Percentiles rank a stretch among this genome's conserved stretches.
Evolutionary conservation across 2,329 filamentous ascomycete species (phyloP).

Genomic region (Arthrobotrys sinensis): DNA sequence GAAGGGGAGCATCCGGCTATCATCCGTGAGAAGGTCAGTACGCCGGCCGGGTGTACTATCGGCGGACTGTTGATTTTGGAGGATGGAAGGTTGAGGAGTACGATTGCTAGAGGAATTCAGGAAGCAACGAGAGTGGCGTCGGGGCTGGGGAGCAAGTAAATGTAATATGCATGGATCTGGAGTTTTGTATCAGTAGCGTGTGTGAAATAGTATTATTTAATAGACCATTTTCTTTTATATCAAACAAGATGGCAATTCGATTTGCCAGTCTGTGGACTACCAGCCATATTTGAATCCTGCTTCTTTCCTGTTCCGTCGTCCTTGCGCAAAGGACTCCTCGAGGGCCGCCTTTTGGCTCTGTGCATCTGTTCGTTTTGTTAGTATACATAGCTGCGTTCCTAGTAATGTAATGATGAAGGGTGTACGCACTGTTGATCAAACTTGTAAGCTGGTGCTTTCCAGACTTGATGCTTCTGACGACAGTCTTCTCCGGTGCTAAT

Average conservation of each 20-base stretch:
- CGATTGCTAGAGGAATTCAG: conserved; percentile 68
- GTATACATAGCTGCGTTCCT: conserved; percentile 8
- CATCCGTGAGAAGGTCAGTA: conserved; percentile 81
- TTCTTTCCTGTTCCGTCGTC: conserved; percentile 65
- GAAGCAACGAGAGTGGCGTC: conserved; percentile 70
- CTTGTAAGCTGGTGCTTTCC: conserved; percentile 78
- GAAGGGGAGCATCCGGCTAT: conserved; percentile 81
- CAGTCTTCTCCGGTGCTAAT: conserved; percentile 72
- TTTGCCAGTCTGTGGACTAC: conserved; percentile 51
- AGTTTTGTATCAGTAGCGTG: conserved; percentile 29
- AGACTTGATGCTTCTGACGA: conserved; percentile 76
- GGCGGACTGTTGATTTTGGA: conserved; percentile 81
- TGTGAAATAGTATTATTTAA: conserved; percentile 39
- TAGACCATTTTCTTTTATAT: conserved; percentile 32
- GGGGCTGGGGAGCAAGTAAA: conserved; percentile 62
- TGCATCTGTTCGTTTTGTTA: conserved; percentile 60
- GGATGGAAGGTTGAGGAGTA: conserved; percentile 77
- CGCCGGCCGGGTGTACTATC: conserved; percentile 84
- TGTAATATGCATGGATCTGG: conserved; percentile 23
- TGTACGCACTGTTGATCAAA: conserved; percentile 75
- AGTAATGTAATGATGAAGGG: conserved; percentile 55
- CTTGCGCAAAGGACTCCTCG: conserved; percentile 64
- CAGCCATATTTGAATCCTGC: conserved; percentile 65
- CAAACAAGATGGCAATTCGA: conserved; percentile 37
- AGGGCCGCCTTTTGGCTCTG: conserved; percentile 64